phyloP scores from a whole-genome alignment of 257 asterid species.

The Petrea volubilis region DNA sequence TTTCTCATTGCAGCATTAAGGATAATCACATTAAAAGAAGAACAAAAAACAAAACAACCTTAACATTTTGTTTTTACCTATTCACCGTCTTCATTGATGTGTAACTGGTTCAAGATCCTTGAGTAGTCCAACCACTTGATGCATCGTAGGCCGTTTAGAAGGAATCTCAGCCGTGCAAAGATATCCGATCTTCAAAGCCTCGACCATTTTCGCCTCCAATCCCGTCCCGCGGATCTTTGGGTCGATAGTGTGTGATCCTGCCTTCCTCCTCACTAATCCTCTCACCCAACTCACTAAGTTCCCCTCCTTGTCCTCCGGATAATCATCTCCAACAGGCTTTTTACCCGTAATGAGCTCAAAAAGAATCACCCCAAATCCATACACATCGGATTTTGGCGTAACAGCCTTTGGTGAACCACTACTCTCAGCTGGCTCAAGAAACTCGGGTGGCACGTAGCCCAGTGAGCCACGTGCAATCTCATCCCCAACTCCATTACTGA shows the following conservation, averaged over 20 bases:
- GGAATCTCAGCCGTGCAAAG: conserved; percentile 77
- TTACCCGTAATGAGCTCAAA: conserved; percentile 74
- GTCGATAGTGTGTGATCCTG: conserved; percentile 51
- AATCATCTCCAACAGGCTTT: conserved; percentile 55
- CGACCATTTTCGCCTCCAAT: conserved; percentile 47
- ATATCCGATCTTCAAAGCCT: conserved; percentile 79
- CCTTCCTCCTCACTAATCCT: conserved; percentile 54
- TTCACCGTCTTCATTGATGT: conserved; percentile 13
- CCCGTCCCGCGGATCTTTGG: conserved; percentile 61
- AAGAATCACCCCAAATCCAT: conserved; percentile 74
- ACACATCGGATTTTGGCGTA: conserved; percentile 72
- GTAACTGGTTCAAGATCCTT: conserved; percentile 66
- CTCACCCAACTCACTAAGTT: conserved; percentile 69
- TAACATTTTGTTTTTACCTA: neutral
- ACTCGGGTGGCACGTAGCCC: conserved; percentile 70
- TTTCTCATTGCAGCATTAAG: conserved; percentile 11
- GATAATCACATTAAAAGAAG: neutral
- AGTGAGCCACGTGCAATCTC: conserved; percentile 55
- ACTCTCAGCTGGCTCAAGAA: conserved; percentile 35
- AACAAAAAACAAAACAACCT: neutral
- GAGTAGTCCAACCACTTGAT: conserved; percentile 83
- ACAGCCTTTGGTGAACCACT: conserved; percentile 42
- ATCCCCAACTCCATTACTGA: conserved; percentile 58
- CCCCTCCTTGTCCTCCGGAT: conserved; percentile 44
- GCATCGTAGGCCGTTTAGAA: conserved; percentile 70